These are phyloP conservation scores for Sanghuangporus sanghuang DNA, from an alignment of 1,284 basidiomycete genomes.

Conservation along the genomic window DNA sequence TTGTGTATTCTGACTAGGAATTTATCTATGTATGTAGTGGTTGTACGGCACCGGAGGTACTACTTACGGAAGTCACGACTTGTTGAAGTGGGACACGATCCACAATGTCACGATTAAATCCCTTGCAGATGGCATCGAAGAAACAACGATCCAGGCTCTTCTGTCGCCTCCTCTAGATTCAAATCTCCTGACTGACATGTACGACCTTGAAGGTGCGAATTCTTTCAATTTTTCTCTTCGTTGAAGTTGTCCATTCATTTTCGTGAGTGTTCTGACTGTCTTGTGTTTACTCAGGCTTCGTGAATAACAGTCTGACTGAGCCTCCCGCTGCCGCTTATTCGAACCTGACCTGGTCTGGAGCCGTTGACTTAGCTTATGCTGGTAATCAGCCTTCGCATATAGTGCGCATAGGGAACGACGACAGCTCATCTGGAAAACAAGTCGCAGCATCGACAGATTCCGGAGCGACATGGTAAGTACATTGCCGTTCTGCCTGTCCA, in stretches of 20 bases:
- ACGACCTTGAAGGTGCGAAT: slow-evolving; percentile 39
- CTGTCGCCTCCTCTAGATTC: slow-evolving; percentile 48
- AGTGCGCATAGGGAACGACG: slow-evolving; percentile 47
- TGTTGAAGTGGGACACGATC: slow-evolving; percentile 48
- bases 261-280: not conserved
- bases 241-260: not conserved
- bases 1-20: not conserved
- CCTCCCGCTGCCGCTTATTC: slow-evolving; percentile 38
- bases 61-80: slow-evolving; percentile 53
- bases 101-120: slow-evolving; percentile 57
- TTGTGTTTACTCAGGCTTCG: slow-evolving; percentile 35
- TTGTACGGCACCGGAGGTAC: slow-evolving; percentile 61
- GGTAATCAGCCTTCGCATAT: slow-evolving; percentile 49
- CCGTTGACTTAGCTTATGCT: slow-evolving; percentile 53
- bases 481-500: not conserved
- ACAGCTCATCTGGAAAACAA: slow-evolving; percentile 44
- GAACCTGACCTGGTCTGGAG: slow-evolving; percentile 48
- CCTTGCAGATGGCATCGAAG: slow-evolving; percentile 59
- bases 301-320: slow-evolving; percentile 42
- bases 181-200: slow-evolving; percentile 50
- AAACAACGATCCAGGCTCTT: slow-evolving; percentile 49
- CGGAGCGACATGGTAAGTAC: slow-evolving; percentile 43
- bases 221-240: slow-evolving; percentile 18
- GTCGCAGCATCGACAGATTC: slow-evolving; percentile 51
- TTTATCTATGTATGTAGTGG: not conserved